Evolutionary conservation across 805 yeast genomes (phyloP).

Genomic region (Helenozyma baotianmanensis): DNA sequence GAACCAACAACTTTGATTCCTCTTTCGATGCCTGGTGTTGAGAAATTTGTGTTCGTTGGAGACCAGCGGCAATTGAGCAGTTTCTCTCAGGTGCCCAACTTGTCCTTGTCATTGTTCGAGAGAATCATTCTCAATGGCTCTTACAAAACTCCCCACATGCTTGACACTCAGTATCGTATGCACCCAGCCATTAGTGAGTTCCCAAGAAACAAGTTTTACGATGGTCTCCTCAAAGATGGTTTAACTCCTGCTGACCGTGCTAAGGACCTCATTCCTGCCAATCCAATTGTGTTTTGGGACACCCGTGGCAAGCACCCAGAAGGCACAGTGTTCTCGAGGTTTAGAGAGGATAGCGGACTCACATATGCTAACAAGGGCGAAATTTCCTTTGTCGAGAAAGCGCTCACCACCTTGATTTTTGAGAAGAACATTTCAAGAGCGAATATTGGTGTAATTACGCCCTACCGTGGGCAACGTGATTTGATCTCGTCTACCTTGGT

Average conservation of each 20-base stretch:
- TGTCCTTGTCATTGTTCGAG: conserved; percentile 66
- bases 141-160: conserved; percentile 58
- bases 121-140: conserved; percentile 60
- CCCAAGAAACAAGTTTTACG: conserved; percentile 50
- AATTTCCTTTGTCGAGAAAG: conserved; percentile 42
- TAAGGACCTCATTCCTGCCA: conserved; percentile 39
- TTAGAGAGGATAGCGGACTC: conserved; percentile 48
- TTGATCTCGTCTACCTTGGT: conserved; percentile 48
- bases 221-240: conserved; percentile 52
- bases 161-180: conserved; percentile 67
- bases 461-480: conserved; percentile 74
- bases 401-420: conserved; percentile 46
- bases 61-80: conserved; percentile 74
- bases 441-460: conserved; percentile 61
- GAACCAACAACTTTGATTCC: conserved; percentile 72
- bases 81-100: conserved; percentile 62
- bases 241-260: conserved; percentile 48
- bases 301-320: conserved; percentile 48
- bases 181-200: conserved; percentile 60
- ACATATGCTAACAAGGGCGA: conserved; percentile 58
- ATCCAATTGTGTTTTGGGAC: conserved; percentile 60
- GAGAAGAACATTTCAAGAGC: conserved; percentile 48
- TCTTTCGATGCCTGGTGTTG: conserved; percentile 59
- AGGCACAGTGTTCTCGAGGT: conserved; percentile 42
- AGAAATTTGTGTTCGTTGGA: conserved; percentile 66